These are phyloP conservation scores for Zarea fungicola DNA, from an alignment of 2,329 filamentous ascomycete species.

Conservation along the genomic window DNA sequence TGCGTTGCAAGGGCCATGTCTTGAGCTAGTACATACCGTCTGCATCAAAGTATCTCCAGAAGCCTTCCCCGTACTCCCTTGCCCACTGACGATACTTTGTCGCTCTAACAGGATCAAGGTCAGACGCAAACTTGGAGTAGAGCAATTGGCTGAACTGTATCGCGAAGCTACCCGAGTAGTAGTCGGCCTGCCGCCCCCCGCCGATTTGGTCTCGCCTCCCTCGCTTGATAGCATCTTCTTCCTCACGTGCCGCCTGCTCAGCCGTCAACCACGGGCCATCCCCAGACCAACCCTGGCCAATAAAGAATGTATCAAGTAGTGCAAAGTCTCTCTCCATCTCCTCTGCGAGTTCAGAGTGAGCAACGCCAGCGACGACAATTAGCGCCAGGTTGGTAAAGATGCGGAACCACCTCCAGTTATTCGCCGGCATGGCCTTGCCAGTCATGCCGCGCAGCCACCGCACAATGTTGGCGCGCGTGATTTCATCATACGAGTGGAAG, in stretches of 20 bases:
- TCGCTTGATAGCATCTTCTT: constrained; percentile 9
- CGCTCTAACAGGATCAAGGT: constrained; percentile 33
- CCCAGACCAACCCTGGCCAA: constrained; percentile 40
- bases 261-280: constrained; percentile 39
- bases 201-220: constrained; percentile 13
- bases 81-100: constrained; percentile 34
- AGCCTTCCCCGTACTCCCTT: constrained; percentile 32
- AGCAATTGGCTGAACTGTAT: constrained; percentile 47
- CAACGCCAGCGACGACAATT: constrained; percentile 33
- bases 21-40: too few species aligned
- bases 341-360: constrained; percentile 25
- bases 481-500: constrained; percentile 26
- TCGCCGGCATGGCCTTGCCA: constrained; percentile 38
- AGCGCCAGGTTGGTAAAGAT: constrained; percentile 44
- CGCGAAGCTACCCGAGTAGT: constrained; percentile 50
- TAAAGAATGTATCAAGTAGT: constrained; percentile 40
- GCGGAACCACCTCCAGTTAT: constrained; percentile 50
- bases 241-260: constrained; percentile 16
- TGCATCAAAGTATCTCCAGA: constrained; percentile 44
- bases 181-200: constrained; percentile 38
- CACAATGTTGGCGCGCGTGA: constrained; percentile 30
- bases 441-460: constrained; percentile 39
- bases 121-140: constrained; percentile 37
- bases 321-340: constrained; percentile 38
- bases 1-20: too few species aligned